Evolutionary conservation across 2,329 filamentous ascomycete genomes (phyloP), one percentile per base, ranked within the genome.

Genomic region (Teratosphaeria viscida): DNA sequence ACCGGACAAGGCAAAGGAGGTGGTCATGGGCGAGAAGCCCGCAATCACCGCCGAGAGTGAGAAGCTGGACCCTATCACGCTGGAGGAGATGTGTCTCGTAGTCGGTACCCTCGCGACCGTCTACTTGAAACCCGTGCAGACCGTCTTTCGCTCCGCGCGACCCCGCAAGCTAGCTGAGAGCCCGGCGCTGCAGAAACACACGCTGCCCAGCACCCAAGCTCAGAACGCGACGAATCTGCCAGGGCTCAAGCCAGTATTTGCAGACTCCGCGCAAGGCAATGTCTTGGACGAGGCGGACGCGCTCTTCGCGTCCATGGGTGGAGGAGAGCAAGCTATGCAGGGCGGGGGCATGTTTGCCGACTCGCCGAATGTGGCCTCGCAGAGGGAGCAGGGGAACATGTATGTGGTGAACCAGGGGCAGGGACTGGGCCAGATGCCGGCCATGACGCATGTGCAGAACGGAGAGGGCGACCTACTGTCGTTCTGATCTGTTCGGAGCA

Each of bases 1-100:
- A 72, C 92, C 95, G 66, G 85, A 87, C 56, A 85, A 88, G 0
- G 94, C 94, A 1, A 94, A 89, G 71, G 80, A 85, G 63, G 85
- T 99, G 57, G 92, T 99, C 65, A 97, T 99, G 92, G 92, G 94
- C 61, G 89, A 95, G 66, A 99, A 99, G 73, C 94, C 94, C 6
- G 84, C 92, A 7, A 97, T 99, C 74, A 96, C 92, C 1, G 92
- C 94, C 37, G 94, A 99, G 74, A 92, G 89, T 32, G 94, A 99
- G 76, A 92, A 92, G 65, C 82, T 99, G 2, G 94, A 99, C 71
- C 87, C 92, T 0, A 81, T 83, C 54, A 99, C 94, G 0, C 81
- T 99, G 7, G 94, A 99, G 75, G 94, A 99, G 73, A 92, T 99
- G 84, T 97, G 94, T 70, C 82, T 99, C 61, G 95, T 92, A 67